These are phyloP conservation scores for Monosporascus sp. DNA, from an alignment of 2,329 filamentous ascomycete species.

Conservation along the genomic window DNA sequence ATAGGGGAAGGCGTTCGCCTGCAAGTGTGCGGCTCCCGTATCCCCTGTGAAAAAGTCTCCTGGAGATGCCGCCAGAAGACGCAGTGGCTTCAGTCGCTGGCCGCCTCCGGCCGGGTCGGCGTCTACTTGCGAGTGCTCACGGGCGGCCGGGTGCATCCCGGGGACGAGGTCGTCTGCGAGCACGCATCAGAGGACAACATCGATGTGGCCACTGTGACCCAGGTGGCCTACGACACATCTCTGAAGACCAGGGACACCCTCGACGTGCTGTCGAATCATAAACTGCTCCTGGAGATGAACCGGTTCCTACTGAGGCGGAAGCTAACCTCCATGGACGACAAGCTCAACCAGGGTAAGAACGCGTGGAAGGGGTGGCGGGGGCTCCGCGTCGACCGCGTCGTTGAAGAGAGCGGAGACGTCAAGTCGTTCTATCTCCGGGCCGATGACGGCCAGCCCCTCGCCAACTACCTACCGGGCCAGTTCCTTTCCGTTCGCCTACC, in stretches of 20 bases:
- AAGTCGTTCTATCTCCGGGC: conserved; percentile 19
- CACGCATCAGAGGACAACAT: conserved; percentile 9
- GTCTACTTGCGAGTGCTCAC: conserved; percentile 16
- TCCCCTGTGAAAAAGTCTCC: conserved; percentile 18
- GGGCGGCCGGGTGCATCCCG: conserved; percentile 15
- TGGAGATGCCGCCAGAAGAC: conserved; percentile 21
- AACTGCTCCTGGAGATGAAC: conserved; percentile 17
- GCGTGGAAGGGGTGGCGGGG: conserved; percentile 18
- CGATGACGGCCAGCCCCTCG: conserved; percentile 10
- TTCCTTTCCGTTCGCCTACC: conserved; percentile 19
- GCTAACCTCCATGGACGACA: conserved; percentile 11
- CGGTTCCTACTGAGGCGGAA: conserved; percentile 10
- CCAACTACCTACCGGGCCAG: conserved; percentile 18
- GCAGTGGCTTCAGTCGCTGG: conserved; percentile 15
- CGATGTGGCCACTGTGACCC: conserved; percentile 13
- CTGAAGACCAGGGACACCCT: conserved; percentile 18
- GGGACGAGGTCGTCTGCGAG: conserved; percentile 13
- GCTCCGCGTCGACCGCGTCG: conserved; percentile 9
- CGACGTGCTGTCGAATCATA: conserved; percentile 16
- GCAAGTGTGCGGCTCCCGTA: conserved; percentile 16
- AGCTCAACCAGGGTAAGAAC: conserved; percentile 9
- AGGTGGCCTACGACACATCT: conserved; percentile 16
- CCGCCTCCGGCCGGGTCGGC: conserved; percentile 14
- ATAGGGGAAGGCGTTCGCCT: conserved; percentile 15
- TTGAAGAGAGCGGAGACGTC: conserved; percentile 13